Evolutionary conservation across 2,329 filamentous ascomycete species (phyloP), one percentile per base, ranked within the genome.

Genomic region (Capronia americana): DNA sequence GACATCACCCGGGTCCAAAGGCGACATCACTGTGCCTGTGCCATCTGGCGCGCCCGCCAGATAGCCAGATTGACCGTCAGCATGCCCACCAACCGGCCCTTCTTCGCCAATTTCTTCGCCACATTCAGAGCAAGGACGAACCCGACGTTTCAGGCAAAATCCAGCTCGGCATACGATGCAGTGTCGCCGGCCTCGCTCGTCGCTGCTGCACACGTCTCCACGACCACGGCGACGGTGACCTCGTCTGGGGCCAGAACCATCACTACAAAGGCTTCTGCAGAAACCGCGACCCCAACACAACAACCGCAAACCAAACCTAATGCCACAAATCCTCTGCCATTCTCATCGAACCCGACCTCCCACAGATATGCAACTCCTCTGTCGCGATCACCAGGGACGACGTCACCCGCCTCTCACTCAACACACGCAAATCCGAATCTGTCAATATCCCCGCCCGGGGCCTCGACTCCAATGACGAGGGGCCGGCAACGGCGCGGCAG

Each of bases 71-170:
- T 46, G 48, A 28, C 24, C 48, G 54, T 50, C 64, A 80, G 66
- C 72, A 89, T 89, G 87, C 85, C 86, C 1, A 88, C 86, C 70
- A 89, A 90, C 79, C 80, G 87, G 65, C 87, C 84, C 56, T 90
- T 90, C 79, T 83, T 90, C 73, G 83, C 87, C 71, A 87, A 87
- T 80, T 89, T 90, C 79, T 84, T 90, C 68, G 85, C 88, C 56
- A 87, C 87, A 69, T 90, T 90, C 74, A 84, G 88, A 59, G 86
- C 88, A 58, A 87, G 89, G 74, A 87, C 87, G 50, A 73, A 64
- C 57, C 70, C 72, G 32, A 81, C 83, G 63, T 83, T 86, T 70
- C 88, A 88, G 73, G 79, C 86, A 26, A 81, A 85, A 11, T 78
- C 79, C n/a, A 76, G 79, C 20, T 71, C 80, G 32, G 74, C 80